These are phyloP conservation scores for Inonotus obliquus DNA, from an alignment of 1,284 basidiomycete species.

Conservation along the genomic window DNA sequence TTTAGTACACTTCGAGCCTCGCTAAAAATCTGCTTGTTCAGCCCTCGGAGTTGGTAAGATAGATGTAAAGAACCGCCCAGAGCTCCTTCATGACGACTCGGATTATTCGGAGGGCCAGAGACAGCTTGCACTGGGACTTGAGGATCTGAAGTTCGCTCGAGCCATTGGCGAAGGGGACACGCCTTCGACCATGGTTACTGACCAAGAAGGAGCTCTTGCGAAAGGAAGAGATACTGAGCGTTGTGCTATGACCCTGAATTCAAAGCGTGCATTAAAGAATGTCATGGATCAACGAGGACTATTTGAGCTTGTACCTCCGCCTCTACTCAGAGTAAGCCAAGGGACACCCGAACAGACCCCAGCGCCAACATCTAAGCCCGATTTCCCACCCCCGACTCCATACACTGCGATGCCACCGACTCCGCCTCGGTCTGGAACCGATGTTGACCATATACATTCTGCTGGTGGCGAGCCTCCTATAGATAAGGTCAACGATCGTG, in stretches of 20 bases:
- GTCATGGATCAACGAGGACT: conserved; percentile 22
- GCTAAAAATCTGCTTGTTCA: background rate
- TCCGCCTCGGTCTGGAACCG: background rate
- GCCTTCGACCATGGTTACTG: conserved; percentile 10
- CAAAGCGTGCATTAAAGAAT: conserved; percentile 17
- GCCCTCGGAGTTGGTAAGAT: conserved; percentile 22
- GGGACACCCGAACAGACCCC: background rate
- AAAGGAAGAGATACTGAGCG: background rate
- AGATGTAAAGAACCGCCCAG: conserved; percentile 3
- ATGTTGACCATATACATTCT: background rate
- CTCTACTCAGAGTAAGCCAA: background rate
- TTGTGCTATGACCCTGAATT: background rate
- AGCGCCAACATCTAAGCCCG: background rate
- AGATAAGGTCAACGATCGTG: background rate
- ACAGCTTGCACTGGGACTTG: conserved; percentile 13
- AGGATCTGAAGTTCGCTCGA: conserved; percentile 12
- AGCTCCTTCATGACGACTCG: conserved; percentile 11
- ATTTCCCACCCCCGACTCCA: background rate
- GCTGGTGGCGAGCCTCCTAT: too few species aligned
- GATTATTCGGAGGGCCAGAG: conserved; percentile 15
- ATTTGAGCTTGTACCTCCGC: conserved; percentile 9
- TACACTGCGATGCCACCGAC: background rate
- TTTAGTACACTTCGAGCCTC: background rate
- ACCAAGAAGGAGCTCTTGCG: background rate
- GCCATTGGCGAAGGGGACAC: conserved; percentile 16